A percentile compares a stretch with the other conserved stretches of the same genome.
Evolutionary conservation across 148 eudicot species (phyloP).

Genomic region (Rhododendron ferrugineum): DNA sequence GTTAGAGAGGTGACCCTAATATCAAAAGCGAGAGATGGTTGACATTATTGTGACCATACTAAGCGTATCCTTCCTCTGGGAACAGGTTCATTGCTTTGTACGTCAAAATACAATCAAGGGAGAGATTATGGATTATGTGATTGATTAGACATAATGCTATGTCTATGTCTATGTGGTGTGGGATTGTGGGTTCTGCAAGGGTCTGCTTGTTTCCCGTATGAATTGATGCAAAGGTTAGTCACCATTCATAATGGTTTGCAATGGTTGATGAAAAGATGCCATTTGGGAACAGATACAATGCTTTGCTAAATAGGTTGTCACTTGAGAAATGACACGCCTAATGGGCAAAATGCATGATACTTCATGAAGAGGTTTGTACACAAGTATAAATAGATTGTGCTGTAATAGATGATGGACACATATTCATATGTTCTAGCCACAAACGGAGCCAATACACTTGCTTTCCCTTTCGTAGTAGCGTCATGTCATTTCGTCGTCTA

Average conservation of each 20-base stretch:
- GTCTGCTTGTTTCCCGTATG: neutral
- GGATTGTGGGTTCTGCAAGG: neutral
- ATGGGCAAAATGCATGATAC: neutral
- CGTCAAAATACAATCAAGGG: too few species aligned
- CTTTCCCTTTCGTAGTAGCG: neutral
- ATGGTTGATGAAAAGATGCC: neutral
- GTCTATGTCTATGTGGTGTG: too few species aligned
- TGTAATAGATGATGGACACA: neutral
- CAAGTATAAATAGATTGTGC: neutral
- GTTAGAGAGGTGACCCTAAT: too few species aligned
- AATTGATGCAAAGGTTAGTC: neutral
- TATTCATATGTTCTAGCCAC: too few species aligned
- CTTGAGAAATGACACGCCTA: neutral
- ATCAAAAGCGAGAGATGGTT: too few species aligned
- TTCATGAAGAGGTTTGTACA: neutral
- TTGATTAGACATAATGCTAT: too few species aligned
- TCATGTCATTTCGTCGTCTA: too few species aligned
- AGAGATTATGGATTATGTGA: too few species aligned
- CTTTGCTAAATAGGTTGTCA: neutral
- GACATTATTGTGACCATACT: too few species aligned
- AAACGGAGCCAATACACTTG: neutral
- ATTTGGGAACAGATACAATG: neutral
- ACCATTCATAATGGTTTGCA: neutral
- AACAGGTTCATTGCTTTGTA: too few species aligned
- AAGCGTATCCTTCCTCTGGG: too few species aligned